These are phyloP conservation scores for Diplodia mutila DNA, from an alignment of 2,329 filamentous ascomycete genomes.

Conservation along the genomic window DNA sequence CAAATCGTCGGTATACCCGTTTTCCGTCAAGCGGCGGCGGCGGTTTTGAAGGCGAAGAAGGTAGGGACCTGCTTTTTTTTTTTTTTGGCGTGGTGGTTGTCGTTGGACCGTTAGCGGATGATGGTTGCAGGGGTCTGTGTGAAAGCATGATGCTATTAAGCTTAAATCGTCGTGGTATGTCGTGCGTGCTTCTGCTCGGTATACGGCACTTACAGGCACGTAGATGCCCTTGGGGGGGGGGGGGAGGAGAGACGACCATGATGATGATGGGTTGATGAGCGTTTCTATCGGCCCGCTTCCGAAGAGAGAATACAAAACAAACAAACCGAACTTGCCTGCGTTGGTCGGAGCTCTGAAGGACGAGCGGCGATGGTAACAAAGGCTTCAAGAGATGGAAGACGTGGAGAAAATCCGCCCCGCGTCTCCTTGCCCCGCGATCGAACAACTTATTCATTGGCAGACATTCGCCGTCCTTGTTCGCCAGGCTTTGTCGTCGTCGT, in stretches of 20 bases:
- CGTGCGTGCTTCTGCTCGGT: neutral
- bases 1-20: slow-evolving; percentile 50
- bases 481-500: neutral
- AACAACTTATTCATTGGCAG: neutral
- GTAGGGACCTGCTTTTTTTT: slow-evolving; percentile 52
- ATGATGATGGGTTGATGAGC: neutral
- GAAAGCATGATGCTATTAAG: neutral
- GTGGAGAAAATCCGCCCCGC: neutral
- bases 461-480: neutral
- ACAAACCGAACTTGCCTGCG: neutral
- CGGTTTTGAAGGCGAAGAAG: slow-evolving; percentile 56
- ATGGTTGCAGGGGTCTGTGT: neutral
- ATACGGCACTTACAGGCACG: slow-evolving; percentile 24
- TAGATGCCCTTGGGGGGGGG: slow-evolving; percentile 27
- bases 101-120: neutral
- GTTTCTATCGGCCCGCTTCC: neutral
- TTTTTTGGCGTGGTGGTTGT: too few relatives aligned
- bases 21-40: too few relatives aligned
- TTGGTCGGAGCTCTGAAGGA: too few relatives aligned
- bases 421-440: neutral
- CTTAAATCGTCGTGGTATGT: neutral
- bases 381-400: neutral
- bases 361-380: too few relatives aligned
- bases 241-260: slow-evolving; percentile 24
- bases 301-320: neutral